These are phyloP conservation scores for Dalechampia spathulata DNA, from an alignment of 441 rosid species.

Conservation along the genomic window DNA sequence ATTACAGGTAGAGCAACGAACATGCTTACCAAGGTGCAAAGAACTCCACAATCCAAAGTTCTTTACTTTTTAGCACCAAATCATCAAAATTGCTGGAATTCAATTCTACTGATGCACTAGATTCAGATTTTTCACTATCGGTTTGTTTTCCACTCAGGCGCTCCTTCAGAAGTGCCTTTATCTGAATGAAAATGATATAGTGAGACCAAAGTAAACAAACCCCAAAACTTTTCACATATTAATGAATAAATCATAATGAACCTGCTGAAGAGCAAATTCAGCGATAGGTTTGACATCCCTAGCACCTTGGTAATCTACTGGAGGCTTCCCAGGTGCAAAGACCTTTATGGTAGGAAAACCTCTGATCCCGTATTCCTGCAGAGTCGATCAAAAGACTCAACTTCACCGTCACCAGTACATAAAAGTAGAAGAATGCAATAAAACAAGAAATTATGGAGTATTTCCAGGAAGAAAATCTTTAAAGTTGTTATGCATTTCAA, in stretches of 20 bases:
- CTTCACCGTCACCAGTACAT: not conserved
- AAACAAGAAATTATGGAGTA: not conserved
- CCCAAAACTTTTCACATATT: not conserved
- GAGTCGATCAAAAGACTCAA: conserved; percentile 13
- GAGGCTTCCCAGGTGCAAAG: conserved; percentile 88
- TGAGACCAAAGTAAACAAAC: not conserved
- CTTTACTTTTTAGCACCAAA: conserved; percentile 87
- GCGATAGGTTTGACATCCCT: conserved; percentile 96
- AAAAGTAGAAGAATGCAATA: not conserved
- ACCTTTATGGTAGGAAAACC: conserved; percentile 97
- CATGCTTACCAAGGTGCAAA: conserved; percentile 91
- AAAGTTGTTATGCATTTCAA: not conserved
- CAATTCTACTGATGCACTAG: conserved; percentile 70
- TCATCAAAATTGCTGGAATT: conserved; percentile 85
- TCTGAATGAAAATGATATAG: conserved; percentile 29
- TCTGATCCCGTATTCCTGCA: conserved; percentile 82
- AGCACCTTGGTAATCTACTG: conserved; percentile 88
- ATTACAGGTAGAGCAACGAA: not conserved
- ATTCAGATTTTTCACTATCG: conserved; percentile 71
- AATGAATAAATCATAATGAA: conserved; percentile 22
- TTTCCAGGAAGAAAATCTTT: not conserved
- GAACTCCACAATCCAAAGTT: conserved; percentile 95
- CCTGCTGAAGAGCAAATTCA: conserved; percentile 83
- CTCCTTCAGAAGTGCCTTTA: conserved; percentile 78
- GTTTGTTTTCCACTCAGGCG: conserved; percentile 77